A percentile compares a stretch with the other conserved stretches of the same genome.
phyloP scores from a whole-genome alignment of 2,329 filamentous ascomycete genomes.

The Hymenoscyphus fraxineus region DNA sequence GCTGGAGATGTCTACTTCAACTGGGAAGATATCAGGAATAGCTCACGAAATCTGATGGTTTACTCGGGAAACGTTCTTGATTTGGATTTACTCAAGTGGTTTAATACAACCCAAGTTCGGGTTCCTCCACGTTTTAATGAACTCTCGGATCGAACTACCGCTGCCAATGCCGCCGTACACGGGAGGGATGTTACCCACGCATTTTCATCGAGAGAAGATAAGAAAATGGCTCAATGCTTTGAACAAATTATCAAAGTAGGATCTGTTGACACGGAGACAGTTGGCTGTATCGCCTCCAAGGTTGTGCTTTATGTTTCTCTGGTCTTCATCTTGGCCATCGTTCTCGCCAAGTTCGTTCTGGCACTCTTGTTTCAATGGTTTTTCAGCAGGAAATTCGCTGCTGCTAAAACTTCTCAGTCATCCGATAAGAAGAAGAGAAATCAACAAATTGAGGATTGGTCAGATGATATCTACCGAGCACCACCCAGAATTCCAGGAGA shows the following conservation, averaged over 20 bases:
- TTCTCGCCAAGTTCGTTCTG: constrained; percentile 79
- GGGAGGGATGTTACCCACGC: constrained; percentile 87
- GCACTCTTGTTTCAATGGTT: constrained; percentile 97
- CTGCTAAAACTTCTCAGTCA: constrained; percentile 77
- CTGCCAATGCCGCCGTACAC: constrained; percentile 59
- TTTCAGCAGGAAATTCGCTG: constrained; percentile 78
- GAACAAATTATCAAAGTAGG: constrained; percentile 94
- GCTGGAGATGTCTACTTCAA: constrained; percentile 91
- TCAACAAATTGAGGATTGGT: constrained; percentile 96
- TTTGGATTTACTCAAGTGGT: constrained; percentile 82
- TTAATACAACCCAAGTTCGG: constrained; percentile 75
- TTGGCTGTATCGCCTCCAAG: constrained; percentile 95
- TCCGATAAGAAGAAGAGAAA: constrained; percentile 79
- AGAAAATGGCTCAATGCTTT: constrained; percentile 79
- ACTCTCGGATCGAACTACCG: constrained; percentile 63
- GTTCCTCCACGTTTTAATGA: constrained; percentile 76
- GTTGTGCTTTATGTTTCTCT: constrained; percentile 94
- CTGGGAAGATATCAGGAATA: constrained; percentile 91
- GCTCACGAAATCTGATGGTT: constrained; percentile 82
- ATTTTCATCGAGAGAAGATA: constrained; percentile 76
- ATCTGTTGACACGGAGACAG: constrained; percentile 89
- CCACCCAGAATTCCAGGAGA: constrained; percentile 78
- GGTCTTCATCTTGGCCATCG: constrained; percentile 86
- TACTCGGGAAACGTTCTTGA: constrained; percentile 94
- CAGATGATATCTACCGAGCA: constrained; percentile 92